phyloP scores from a whole-genome alignment of 2,329 filamentous ascomycete genomes.

The Fusarium zealandicum region DNA sequence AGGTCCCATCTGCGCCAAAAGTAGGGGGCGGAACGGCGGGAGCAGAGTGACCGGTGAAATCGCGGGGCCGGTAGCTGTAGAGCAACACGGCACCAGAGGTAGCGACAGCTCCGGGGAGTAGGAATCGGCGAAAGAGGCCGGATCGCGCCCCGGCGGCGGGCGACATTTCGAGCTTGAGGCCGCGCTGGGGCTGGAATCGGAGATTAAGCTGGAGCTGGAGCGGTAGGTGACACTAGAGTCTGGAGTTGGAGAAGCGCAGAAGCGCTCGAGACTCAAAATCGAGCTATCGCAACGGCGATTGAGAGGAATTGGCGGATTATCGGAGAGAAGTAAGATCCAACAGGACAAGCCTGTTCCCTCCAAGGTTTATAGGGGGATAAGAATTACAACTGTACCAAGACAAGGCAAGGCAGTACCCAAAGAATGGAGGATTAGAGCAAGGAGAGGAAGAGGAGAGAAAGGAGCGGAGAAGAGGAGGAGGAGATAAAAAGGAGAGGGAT shows the following conservation, averaged over 20 bases:
- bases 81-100: conserved; percentile 55
- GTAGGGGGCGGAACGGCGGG: conserved; percentile 74
- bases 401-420: background rate
- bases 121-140: conserved; percentile 51
- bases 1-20: conserved; percentile 72
- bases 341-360: background rate
- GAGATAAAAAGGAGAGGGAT: background rate
- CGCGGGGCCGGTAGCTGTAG: conserved; percentile 70
- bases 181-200: background rate
- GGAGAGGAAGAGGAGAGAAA: background rate
- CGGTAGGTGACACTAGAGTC: background rate
- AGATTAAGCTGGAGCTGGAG: background rate
- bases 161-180: conserved; percentile 23
- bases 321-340: background rate
- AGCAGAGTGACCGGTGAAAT: conserved; percentile 74
- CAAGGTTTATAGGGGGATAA: background rate
- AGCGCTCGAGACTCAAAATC: background rate
- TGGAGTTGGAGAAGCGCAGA: background rate
- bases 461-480: background rate
- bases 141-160: conserved; percentile 23
- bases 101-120: conserved; percentile 52
- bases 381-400: background rate
- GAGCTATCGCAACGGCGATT: background rate
- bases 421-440: background rate
- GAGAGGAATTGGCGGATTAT: background rate